Conservation (phyloP, 768 basidiomycete species). For the Russula compacta region DNA sequence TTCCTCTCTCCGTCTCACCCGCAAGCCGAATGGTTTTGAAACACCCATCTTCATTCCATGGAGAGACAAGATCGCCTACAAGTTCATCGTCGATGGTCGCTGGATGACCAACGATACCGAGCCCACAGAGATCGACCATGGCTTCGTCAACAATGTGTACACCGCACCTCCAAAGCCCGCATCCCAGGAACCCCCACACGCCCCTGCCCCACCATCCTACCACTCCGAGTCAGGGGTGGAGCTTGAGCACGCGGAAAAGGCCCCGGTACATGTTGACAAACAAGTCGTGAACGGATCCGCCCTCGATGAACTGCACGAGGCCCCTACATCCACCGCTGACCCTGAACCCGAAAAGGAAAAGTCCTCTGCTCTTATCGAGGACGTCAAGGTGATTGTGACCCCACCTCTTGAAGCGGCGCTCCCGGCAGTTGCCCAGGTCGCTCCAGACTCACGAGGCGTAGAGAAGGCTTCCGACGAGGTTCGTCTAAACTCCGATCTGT, state of each 20-base stretch:
- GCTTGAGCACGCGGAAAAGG: slow-evolving; percentile 5
- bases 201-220: background rate
- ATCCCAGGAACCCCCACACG: background rate
- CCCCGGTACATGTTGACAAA: background rate
- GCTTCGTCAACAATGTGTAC: slow-evolving; percentile 29
- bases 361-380: background rate
- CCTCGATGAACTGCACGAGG: slow-evolving; percentile 1
- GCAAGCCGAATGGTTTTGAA: slow-evolving; percentile 25
- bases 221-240: slow-evolving; percentile 2
- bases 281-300: slow-evolving; percentile 2
- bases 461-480: slow-evolving; percentile 7
- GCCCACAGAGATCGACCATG: slow-evolving; percentile 25
- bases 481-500: background rate
- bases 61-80: slow-evolving; percentile 26
- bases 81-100: slow-evolving; percentile 30
- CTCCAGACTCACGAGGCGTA: slow-evolving; percentile 4
- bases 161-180: slow-evolving; percentile 19
- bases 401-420: slow-evolving; percentile 3
- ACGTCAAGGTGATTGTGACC: background rate
- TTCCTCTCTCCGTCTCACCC: slow-evolving; percentile 25
- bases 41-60: slow-evolving; percentile 23
- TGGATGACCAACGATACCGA: slow-evolving; percentile 26
- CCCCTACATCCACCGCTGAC: background rate
- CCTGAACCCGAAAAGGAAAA: background rate
- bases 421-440: slow-evolving; percentile 2